Evolutionary conservation across 169 alveolate genomes (phyloP).

Genomic region (Cryptosporidium sp.): DNA sequence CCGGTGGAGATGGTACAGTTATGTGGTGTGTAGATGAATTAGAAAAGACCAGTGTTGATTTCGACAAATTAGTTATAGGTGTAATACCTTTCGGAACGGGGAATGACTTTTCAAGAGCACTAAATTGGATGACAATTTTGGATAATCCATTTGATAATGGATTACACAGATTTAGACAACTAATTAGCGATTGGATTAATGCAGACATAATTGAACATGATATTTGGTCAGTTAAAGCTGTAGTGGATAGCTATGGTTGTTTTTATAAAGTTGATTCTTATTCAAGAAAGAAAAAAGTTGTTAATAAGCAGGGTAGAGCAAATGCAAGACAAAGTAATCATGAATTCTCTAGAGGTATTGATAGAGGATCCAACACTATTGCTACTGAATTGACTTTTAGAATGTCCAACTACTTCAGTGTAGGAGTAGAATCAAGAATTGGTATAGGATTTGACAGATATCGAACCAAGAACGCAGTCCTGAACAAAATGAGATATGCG

Average conservation of each 20-base stretch:
- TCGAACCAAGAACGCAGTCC: slow-evolving; percentile 78
- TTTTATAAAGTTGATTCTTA: slow-evolving; percentile 76
- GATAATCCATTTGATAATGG: slow-evolving; percentile 84
- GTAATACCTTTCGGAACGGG: slow-evolving; percentile 96
- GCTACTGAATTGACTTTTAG: slow-evolving; percentile 74
- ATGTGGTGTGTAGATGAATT: slow-evolving; percentile 92
- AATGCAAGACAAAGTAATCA: slow-evolving; percentile 45
- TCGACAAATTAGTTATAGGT: slow-evolving; percentile 85
- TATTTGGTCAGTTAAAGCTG: slow-evolving; percentile 89
- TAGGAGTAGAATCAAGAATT: slow-evolving; percentile 94
- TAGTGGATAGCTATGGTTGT: slow-evolving; percentile 87
- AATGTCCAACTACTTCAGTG: slow-evolving; percentile 92
- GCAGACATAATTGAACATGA: slow-evolving; percentile 88
- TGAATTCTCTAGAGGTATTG: slow-evolving; percentile 20
- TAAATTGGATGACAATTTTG: slow-evolving; percentile 89
- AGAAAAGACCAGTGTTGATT: slow-evolving; percentile 83
- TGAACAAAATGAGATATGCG: slow-evolving; percentile 77
- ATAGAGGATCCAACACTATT: slow-evolving; percentile 53
- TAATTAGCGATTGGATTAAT: slow-evolving; percentile 82
- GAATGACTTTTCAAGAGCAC: slow-evolving; percentile 93
- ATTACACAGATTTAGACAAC: slow-evolving; percentile 84
- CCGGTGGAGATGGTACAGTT: slow-evolving; percentile 97
- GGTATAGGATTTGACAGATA: slow-evolving; percentile 93
- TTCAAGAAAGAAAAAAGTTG: slow-evolving; percentile 70
- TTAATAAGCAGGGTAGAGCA: slow-evolving; percentile 69